A percentile compares a stretch with the other conserved stretches of the same genome.
Conservation (phyloP, 306 rosid genomes). For the Cicer chorassanicum region DNA sequence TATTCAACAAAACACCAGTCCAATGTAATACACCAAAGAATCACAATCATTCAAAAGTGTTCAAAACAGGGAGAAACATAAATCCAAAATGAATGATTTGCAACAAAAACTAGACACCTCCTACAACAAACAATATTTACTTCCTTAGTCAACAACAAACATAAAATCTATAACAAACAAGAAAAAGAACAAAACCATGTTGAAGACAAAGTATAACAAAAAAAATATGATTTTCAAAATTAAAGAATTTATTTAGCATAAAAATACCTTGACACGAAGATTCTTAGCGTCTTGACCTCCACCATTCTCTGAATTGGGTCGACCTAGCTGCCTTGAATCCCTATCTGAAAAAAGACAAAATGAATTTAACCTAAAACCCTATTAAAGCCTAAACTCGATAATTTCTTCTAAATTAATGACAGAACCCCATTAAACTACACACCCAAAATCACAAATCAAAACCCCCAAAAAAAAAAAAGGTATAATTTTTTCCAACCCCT, state of each 20-base stretch:
- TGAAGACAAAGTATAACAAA: neutral
- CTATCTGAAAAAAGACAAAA: conserved; percentile 67
- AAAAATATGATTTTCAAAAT: neutral
- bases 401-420: conserved; percentile 7
- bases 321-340: conserved; percentile 63
- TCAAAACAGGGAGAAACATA: conserved; percentile 8
- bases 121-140: neutral
- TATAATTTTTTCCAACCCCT: conserved; percentile 1
- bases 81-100: conserved; percentile 27
- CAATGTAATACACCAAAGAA: neutral
- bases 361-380: conserved; percentile 47
- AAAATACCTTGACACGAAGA: conserved; percentile 84
- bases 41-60: conserved; percentile 24
- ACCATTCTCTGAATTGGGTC: conserved; percentile 63
- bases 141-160: conserved; percentile 16
- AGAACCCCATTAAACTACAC: conserved; percentile 42
- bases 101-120: conserved; percentile 24
- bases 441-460: conserved; percentile 44
- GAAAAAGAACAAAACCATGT: conserved; percentile 5
- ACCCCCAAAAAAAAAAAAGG: conserved; percentile 12
- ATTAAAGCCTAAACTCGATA: conserved; percentile 21
- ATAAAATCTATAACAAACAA: neutral
- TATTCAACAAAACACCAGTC: conserved; percentile 6
- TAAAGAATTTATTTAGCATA: neutral
- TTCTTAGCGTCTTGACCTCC: conserved; percentile 85